Conservation (phyloP, 345 rosid species). For the Gossypium longicalyx region DNA sequence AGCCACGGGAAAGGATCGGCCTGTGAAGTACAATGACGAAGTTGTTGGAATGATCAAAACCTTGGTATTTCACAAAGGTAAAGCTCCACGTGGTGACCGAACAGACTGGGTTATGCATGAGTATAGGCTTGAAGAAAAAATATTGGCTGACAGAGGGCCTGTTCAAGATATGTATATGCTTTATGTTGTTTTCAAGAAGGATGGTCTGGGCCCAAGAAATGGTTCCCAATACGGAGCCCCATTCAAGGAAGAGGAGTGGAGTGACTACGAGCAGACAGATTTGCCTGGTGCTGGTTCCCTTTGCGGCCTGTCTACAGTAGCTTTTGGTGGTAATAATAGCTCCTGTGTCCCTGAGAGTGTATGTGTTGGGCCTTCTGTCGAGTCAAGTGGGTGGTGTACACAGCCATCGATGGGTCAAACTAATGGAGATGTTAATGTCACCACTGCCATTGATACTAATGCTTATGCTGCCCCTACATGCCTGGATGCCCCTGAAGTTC, state of each 20-base stretch:
- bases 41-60: constrained; percentile 60
- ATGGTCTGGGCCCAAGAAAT: constrained; percentile 66
- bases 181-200: constrained; percentile 53
- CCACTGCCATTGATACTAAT: too few relatives aligned
- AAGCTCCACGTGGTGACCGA: constrained; percentile 40
- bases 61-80: constrained; percentile 55
- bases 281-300: too few relatives aligned
- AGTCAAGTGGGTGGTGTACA: too few relatives aligned
- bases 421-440: not conserved
- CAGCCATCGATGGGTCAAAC: not conserved
- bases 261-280: constrained; percentile 33
- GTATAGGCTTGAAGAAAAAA: constrained; percentile 44
- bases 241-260: constrained; percentile 31
- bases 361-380: too few relatives aligned
- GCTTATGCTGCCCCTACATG: not conserved
- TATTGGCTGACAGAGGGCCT: constrained; percentile 31
- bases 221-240: constrained; percentile 76
- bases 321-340: too few relatives aligned
- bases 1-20: constrained; percentile 63
- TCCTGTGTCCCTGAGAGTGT: too few relatives aligned
- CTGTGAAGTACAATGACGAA: constrained; percentile 34
- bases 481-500: too few relatives aligned
- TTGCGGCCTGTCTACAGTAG: too few relatives aligned
- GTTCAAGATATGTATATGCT: constrained; percentile 55
- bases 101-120: constrained; percentile 93